Evolutionary conservation across 108 stramenopile genomes (phyloP), one percentile per base, ranked within the genome.

Genomic region (Fragilariopsis cylindrus): DNA sequence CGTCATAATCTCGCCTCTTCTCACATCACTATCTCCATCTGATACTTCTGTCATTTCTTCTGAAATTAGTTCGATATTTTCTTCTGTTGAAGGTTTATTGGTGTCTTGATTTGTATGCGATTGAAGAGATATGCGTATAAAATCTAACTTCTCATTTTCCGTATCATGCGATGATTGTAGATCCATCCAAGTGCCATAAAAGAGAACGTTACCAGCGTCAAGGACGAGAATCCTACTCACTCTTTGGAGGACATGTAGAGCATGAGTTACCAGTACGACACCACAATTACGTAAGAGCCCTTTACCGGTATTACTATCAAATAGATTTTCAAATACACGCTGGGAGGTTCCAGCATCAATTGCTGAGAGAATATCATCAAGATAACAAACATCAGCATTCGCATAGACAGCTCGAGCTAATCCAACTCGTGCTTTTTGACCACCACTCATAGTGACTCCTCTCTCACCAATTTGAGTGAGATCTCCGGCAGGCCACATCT

Each of bases 341-440:
- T 86, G 72, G 12, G 92, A 93, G 18, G 96, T 94, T 76, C 88
- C 81, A 7, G 92, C 87, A 63, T 98, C 97, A 43, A 97, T 94
- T 16, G 97, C 97, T 3, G 92, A 92, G 47, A 98, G 76, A 0
- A 92, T 90, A 73, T 98, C 97, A 75, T 98, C 97, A 49, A 93
- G 73, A 11, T 96, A 70, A 43, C 93, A 67, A 53, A 96, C 74
- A 55, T 89, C 85, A 8, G 90, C 78, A 65, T 90, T 82, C 7
- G 84, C 78, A 54, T 83, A 86, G 9, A 86, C 58, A 2, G 80
- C 82, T 18, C 86, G 70, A 3, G 92, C 92, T 58, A 93, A 71
- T 12, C 88, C 92, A 40, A 93, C 90, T 15, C 92, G 74, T 4
- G 95, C 94, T 54, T 89, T 81, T 80, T 98, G 98, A 1, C 98